A percentile compares a stretch with the other conserved stretches of the same genome.
Evolutionary conservation across 2,329 filamentous ascomycete species (phyloP).

Genomic region (Fusarium illudens): DNA sequence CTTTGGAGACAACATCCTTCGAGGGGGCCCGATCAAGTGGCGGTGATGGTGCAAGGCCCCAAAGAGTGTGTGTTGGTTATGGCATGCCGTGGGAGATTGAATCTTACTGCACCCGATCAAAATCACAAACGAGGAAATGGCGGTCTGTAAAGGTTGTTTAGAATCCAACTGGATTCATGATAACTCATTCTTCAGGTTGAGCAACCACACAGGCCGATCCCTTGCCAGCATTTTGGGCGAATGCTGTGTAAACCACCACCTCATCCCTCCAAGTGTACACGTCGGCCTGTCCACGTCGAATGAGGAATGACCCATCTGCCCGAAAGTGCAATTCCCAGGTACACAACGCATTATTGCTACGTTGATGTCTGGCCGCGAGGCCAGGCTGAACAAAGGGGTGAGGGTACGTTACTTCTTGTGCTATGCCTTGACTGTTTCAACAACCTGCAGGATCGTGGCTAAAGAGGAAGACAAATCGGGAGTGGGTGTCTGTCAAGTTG

Average conservation of each 20-base stretch:
- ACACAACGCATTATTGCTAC: not conserved
- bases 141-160: not conserved
- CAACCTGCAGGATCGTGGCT: not conserved
- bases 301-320: not conserved
- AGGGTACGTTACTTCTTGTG: not conserved
- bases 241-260: not conserved
- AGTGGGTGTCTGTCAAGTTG: not conserved
- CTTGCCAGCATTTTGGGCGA: not conserved
- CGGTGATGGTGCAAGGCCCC: not conserved
- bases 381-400: not conserved
- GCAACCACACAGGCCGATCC: not conserved
- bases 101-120: not conserved
- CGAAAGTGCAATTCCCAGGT: not conserved
- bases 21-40: not conserved
- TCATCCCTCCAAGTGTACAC: not conserved
- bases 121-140: not conserved
- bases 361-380: not conserved
- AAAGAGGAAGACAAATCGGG: not conserved
- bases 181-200: not conserved
- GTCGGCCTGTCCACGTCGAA: not conserved
- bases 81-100: not conserved
- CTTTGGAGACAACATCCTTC: not conserved
- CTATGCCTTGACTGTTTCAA: not conserved
- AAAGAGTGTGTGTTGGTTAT: not conserved
- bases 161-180: not conserved